Conservation (phyloP, 257 asterid species). For the Thymus quinquecostatus region DNA sequence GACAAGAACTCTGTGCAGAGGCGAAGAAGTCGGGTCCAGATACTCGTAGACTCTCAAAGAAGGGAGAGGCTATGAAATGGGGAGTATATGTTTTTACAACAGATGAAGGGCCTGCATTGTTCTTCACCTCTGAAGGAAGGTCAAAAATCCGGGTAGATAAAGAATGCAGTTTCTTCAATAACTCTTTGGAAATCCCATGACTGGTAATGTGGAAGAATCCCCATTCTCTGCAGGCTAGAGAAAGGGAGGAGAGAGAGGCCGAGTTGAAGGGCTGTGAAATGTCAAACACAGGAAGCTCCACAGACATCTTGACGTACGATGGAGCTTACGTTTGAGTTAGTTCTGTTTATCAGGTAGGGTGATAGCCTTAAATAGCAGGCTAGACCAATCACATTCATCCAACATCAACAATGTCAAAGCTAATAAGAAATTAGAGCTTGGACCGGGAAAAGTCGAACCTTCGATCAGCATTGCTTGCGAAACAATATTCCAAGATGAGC, state of each 20-base stretch:
- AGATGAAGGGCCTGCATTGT: conserved; percentile 62
- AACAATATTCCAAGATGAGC: conserved; percentile 26
- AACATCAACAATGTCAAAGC: conserved; percentile 6
- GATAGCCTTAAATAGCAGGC: conserved; percentile 37
- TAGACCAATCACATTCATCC: conserved; percentile 20
- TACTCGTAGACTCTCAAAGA: conserved; percentile 64
- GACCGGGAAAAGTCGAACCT: conserved; percentile 2
- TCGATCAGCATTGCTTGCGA: conserved; percentile 28
- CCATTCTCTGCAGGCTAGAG: conserved; percentile 70
- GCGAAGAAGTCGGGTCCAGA: conserved; percentile 67
- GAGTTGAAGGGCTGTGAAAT: conserved; percentile 57
- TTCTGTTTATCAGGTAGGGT: conserved; percentile 25
- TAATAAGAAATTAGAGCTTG: not conserved
- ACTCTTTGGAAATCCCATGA: conserved; percentile 61
- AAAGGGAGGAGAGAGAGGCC: conserved; percentile 53
- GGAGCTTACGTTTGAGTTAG: conserved; percentile 26
- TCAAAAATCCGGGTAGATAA: conserved; percentile 45
- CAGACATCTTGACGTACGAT: conserved; percentile 38
- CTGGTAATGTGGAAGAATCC: conserved; percentile 64
- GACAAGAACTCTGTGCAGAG: conserved; percentile 58
- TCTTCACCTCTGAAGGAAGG: conserved; percentile 63
- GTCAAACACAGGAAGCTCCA: conserved; percentile 65
- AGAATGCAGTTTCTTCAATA: conserved; percentile 40
- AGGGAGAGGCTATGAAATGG: conserved; percentile 77
- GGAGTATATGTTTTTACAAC: conserved; percentile 62